phyloP scores from a whole-genome alignment of 176 grass and related monocot species.

The Poa annua region DNA sequence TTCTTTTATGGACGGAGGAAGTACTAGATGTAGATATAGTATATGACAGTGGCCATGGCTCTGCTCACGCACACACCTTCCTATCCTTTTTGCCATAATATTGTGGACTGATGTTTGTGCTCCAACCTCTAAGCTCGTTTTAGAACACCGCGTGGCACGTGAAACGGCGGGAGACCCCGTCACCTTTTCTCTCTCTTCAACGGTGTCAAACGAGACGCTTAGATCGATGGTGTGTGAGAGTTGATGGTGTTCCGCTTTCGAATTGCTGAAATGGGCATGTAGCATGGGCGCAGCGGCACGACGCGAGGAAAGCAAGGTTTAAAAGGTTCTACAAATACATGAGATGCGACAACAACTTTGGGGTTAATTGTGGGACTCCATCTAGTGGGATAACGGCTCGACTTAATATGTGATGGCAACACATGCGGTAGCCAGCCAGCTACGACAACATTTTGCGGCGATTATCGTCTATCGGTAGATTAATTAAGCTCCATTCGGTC shows the following conservation, averaged over 20 bases:
- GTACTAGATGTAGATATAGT: neutral
- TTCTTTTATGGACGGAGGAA: too few species aligned
- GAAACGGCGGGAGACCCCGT: constrained; percentile 13
- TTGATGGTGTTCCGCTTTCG: constrained; percentile 16
- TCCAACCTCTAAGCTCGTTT: constrained; percentile 14
- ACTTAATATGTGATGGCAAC: constrained; percentile 6
- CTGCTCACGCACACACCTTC: neutral
- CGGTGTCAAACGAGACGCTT: neutral
- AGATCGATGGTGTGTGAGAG: too few species aligned
- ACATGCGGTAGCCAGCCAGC: too few species aligned
- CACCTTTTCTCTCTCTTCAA: neutral
- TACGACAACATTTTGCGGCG: too few species aligned
- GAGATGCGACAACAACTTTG: neutral
- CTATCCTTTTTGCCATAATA: neutral
- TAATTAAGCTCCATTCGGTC: too few species aligned
- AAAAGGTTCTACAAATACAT: constrained; percentile 1
- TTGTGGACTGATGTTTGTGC: neutral
- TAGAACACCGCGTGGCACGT: constrained; percentile 1
- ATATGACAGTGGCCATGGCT: neutral
- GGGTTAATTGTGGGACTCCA: constrained; percentile 6
- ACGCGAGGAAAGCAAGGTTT: constrained; percentile 46
- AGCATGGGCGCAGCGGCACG: constrained; percentile 26
- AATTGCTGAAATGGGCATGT: neutral
- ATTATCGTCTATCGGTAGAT: too few species aligned
- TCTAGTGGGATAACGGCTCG: neutral